Evolutionary conservation across 371 early-diverging fungal genomes (phyloP).

Genomic region (Umbelopsis sp.): DNA sequence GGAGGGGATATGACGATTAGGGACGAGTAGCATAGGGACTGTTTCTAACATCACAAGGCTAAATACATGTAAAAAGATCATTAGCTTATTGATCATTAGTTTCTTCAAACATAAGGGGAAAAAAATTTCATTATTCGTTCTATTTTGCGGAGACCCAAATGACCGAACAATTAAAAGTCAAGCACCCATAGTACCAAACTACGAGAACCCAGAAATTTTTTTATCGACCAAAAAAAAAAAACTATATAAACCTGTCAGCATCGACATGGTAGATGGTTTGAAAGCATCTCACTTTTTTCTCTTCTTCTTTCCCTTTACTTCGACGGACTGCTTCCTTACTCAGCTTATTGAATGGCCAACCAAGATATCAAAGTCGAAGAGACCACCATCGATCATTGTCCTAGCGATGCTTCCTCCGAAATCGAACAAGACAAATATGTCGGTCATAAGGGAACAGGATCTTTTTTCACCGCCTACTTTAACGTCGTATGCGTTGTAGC

Average conservation of each 20-base stretch:
- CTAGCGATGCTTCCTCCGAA: slow-evolving; percentile 10
- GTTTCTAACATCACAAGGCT: not conserved
- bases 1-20: not conserved
- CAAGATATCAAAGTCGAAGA: slow-evolving; percentile 32
- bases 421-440: not conserved
- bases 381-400: slow-evolving; percentile 36
- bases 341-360: slow-evolving; percentile 1
- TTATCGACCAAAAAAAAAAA: too few relatives aligned
- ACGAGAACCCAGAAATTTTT: too few relatives aligned
- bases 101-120: too few relatives aligned
- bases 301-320: not conserved
- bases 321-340: not conserved
- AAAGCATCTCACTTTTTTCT: not conserved
- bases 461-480: slow-evolving; percentile 53
- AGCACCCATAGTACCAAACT: not conserved
- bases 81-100: too few relatives aligned
- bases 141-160: not conserved
- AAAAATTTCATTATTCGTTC: too few relatives aligned
- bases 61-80: not conserved
- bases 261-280: too few relatives aligned
- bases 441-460: slow-evolving; percentile 26
- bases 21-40: not conserved
- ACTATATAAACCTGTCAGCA: too few relatives aligned
- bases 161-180: not conserved
- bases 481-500: slow-evolving; percentile 78